phyloP scores from a whole-genome alignment of 148 eudicot genomes.

The Oxyria digyna region DNA sequence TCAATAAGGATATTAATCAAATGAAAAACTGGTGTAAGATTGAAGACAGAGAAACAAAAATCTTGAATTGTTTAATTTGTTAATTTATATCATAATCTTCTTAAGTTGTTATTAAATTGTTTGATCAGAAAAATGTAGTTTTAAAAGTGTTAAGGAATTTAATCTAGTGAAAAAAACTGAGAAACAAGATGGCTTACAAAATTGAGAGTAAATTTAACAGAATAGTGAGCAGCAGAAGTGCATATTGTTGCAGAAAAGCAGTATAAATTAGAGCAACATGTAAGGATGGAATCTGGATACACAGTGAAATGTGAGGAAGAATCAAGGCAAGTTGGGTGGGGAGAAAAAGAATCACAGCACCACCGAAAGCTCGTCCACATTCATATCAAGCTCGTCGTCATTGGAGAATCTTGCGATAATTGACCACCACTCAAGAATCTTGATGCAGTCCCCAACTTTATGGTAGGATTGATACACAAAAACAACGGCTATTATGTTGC shows the following conservation, averaged over 20 bases:
- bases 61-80: too few species aligned
- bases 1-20: too few species aligned
- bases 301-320: neutral
- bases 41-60: neutral
- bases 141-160: too few species aligned
- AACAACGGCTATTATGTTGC: constrained; percentile 24
- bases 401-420: neutral
- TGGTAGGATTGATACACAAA: neutral
- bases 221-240: neutral
- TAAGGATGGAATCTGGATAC: constrained; percentile 3
- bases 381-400: neutral
- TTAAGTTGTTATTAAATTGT: too few species aligned
- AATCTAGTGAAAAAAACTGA: too few species aligned
- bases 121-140: too few species aligned
- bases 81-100: too few species aligned
- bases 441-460: neutral
- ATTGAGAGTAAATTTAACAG: neutral
- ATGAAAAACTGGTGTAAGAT: too few species aligned
- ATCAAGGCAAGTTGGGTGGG: neutral
- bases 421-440: constrained; percentile 3
- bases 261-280: neutral
- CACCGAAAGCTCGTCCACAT: neutral
- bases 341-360: neutral
- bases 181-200: neutral
- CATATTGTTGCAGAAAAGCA: neutral